Conservation (phyloP, 225 moss, liverwort and hornwort genomes). For the Ulota crispa region DNA sequence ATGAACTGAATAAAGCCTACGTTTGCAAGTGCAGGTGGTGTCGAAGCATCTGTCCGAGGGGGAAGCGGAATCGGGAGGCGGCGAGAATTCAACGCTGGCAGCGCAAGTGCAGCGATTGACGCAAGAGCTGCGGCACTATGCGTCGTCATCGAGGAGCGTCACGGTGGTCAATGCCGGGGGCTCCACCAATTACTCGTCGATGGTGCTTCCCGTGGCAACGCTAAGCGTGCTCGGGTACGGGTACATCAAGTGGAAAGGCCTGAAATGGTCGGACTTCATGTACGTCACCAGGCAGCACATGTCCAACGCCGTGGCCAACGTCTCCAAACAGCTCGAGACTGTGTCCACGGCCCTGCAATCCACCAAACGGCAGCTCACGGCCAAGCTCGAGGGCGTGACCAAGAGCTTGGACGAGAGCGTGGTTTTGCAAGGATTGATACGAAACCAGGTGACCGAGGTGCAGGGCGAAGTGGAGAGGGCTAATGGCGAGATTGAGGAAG, state of each 20-base stretch:
- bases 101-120: slow-evolving; percentile 43
- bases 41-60: slow-evolving; percentile 44
- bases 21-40: slow-evolving; percentile 31
- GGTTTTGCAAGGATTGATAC: slow-evolving; percentile 47
- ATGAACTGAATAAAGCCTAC: background rate
- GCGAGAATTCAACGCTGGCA: slow-evolving; percentile 39
- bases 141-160: slow-evolving; percentile 41
- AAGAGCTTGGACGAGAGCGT: slow-evolving; percentile 51
- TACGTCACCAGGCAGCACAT: slow-evolving; percentile 62
- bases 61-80: slow-evolving; percentile 32
- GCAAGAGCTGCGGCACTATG: slow-evolving; percentile 42
- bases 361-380: slow-evolving; percentile 46
- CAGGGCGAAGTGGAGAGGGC: slow-evolving; percentile 48
- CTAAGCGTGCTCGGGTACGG: slow-evolving; percentile 47
- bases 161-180: slow-evolving; percentile 43
- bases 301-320: slow-evolving; percentile 51
- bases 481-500: slow-evolving; percentile 50
- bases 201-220: slow-evolving; percentile 40
- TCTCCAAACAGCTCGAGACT: slow-evolving; percentile 53
- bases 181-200: slow-evolving; percentile 38
- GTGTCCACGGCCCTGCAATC: slow-evolving; percentile 50
- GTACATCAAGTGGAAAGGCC: slow-evolving; percentile 56
- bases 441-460: slow-evolving; percentile 50
- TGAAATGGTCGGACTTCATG: slow-evolving; percentile 54
- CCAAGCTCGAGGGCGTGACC: slow-evolving; percentile 51